A percentile compares a stretch with the other conserved stretches of the same genome.
phyloP scores from a whole-genome alignment of 345 rosid species.

The Durio zibethinus region DNA sequence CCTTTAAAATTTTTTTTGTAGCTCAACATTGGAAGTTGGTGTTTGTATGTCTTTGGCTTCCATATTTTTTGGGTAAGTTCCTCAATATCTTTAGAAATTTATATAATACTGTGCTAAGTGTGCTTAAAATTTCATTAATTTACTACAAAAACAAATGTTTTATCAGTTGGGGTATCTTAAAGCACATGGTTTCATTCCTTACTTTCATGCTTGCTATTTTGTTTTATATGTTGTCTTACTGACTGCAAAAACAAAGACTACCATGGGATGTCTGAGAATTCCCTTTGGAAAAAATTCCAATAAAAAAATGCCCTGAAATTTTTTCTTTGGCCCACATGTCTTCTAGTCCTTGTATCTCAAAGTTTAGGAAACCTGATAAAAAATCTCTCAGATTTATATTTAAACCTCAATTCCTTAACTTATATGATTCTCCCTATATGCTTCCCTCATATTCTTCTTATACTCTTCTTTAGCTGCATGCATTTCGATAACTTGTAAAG shows the following conservation, averaged over 20 bases:
- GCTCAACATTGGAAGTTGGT: conserved; percentile 17
- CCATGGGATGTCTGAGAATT: conserved; percentile 41
- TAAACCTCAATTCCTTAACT: conserved; percentile 35
- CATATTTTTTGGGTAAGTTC: conserved; percentile 14
- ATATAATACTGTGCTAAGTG: neutral
- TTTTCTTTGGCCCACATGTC: conserved; percentile 38
- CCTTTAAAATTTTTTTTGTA: neutral
- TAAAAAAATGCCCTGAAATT: conserved; percentile 19
- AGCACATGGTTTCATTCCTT: conserved; percentile 20
- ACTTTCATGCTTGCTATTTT: conserved; percentile 13
- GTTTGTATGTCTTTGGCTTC: conserved; percentile 12
- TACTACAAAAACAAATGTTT: conserved; percentile 3
- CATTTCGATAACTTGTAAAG: conserved; percentile 24
- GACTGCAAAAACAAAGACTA: neutral
- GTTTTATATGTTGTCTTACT: conserved; percentile 13
- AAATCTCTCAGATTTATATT: conserved; percentile 29
- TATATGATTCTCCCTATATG: conserved; percentile 43
- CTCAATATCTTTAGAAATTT: neutral
- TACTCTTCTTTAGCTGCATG: conserved; percentile 32
- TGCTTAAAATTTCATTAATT: neutral
- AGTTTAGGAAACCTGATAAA: conserved; percentile 57
- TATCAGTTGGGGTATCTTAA: conserved; percentile 10
- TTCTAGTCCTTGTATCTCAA: conserved; percentile 55
- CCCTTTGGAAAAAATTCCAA: conserved; percentile 38
- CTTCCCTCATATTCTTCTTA: conserved; percentile 56